phyloP scores from a whole-genome alignment of 2,329 filamentous ascomycete species.

The Aspergillus ochraceus region DNA sequence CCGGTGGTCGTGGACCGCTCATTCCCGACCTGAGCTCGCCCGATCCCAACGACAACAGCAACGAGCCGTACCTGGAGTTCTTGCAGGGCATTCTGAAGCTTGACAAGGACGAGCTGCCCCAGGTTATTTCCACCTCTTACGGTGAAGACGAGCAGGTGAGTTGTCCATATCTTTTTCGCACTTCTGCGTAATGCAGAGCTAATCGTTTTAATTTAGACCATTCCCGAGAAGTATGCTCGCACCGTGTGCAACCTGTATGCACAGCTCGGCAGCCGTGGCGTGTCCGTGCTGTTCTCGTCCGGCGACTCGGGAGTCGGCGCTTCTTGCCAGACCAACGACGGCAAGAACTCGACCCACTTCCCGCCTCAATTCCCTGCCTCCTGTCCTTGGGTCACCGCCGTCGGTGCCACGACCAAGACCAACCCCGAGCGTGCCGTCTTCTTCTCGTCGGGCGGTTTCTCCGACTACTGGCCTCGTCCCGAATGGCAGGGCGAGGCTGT shows the following conservation, averaged over 20 bases:
- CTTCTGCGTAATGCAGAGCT: neutral
- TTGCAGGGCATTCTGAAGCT: constrained; percentile 35
- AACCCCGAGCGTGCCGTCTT: constrained; percentile 41
- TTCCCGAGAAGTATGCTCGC: constrained; percentile 38
- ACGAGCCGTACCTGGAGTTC: constrained; percentile 48
- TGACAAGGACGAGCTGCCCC: constrained; percentile 28
- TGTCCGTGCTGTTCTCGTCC: constrained; percentile 50
- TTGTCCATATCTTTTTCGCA: too few relatives aligned
- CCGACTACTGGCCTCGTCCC: constrained; percentile 37
- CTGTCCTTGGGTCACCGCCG: constrained; percentile 42
- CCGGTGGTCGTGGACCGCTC: constrained; percentile 46
- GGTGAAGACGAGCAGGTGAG: constrained; percentile 42
- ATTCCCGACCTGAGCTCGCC: constrained; percentile 52
- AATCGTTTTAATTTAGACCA: constrained; percentile 21
- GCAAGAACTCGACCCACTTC: constrained; percentile 39
- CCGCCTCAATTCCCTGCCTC: constrained; percentile 43
- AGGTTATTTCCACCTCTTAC: constrained; percentile 44
- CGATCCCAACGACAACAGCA: constrained; percentile 39
- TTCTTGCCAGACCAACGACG: constrained; percentile 36
- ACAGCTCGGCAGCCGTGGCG: constrained; percentile 53
- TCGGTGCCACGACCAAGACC: constrained; percentile 42
- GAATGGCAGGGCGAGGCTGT: constrained; percentile 39
- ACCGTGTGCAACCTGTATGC: constrained; percentile 46
- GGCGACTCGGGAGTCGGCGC: constrained; percentile 50
- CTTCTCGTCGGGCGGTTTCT: constrained; percentile 46